phyloP scores from a whole-genome alignment of 2,329 filamentous ascomycete genomes.

The Exophiala alcalophila region DNA sequence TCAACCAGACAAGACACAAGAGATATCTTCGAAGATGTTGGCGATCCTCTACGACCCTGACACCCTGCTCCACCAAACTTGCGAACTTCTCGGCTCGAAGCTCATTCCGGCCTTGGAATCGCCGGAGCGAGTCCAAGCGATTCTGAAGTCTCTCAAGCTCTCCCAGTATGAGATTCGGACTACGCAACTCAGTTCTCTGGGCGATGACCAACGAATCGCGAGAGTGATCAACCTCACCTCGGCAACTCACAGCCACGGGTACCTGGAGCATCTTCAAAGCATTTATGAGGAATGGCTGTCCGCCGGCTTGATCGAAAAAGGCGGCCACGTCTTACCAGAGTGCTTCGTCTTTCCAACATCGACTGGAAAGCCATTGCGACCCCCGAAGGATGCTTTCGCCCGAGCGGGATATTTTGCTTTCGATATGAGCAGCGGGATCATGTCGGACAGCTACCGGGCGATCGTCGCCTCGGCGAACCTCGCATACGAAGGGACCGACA shows the following conservation, averaged over 20 bases:
- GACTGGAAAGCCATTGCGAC: constrained; percentile 18
- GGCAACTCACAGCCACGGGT: constrained; percentile 23
- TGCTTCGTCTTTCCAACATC: constrained; percentile 26
- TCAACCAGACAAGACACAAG: not conserved
- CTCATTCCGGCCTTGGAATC: constrained; percentile 29
- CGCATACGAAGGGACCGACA: constrained; percentile 25
- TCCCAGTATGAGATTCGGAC: constrained; percentile 21
- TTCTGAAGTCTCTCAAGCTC: constrained; percentile 22
- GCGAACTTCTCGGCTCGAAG: constrained; percentile 29
- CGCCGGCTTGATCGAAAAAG: constrained; percentile 23
- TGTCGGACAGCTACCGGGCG: constrained; percentile 24
- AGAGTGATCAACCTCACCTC: constrained; percentile 19
- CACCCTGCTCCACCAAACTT: constrained; percentile 29
- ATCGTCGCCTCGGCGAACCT: constrained; percentile 30
- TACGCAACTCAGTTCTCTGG: constrained; percentile 8
- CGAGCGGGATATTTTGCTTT: constrained; percentile 31
- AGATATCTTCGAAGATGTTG: constrained; percentile 25
- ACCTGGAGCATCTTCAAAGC: constrained; percentile 26
- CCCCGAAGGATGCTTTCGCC: constrained; percentile 28
- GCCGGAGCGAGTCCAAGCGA: constrained; percentile 27
- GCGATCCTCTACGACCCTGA: constrained; percentile 30
- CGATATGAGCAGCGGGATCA: constrained; percentile 31
- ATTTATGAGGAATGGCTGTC: constrained; percentile 26
- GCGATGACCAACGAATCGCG: constrained; percentile 6
- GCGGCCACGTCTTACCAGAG: constrained; percentile 28